phyloP scores from a whole-genome alignment of 257 asterid species.

The Nyctanthes arbortristis region DNA sequence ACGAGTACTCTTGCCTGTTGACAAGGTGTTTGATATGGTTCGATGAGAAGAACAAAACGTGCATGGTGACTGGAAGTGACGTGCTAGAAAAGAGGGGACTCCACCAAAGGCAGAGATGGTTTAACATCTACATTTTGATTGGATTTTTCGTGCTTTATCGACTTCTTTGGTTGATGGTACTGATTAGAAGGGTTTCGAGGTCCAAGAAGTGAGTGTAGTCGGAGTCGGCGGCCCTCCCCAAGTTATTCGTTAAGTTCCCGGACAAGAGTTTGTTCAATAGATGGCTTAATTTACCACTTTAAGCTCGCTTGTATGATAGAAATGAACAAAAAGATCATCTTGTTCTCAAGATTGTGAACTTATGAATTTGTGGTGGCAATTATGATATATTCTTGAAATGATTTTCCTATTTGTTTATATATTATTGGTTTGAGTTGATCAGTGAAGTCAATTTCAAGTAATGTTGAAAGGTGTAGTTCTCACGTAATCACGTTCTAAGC shows the following conservation, averaged over 20 bases:
- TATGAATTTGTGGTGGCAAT: no score
- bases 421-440: no score
- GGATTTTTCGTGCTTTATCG: slow-evolving; percentile 84
- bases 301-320: background rate
- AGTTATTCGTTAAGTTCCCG: no score
- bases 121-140: slow-evolving; percentile 62
- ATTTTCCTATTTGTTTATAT: no score
- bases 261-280: no score
- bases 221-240: background rate
- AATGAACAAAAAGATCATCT: background rate
- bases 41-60: slow-evolving; percentile 52
- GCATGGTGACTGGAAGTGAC: slow-evolving; percentile 77
- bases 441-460: no score
- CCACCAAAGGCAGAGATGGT: slow-evolving; percentile 69
- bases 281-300: no score
- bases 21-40: slow-evolving; percentile 75
- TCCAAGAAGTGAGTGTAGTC: slow-evolving; percentile 52
- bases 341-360: background rate
- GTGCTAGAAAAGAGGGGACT: slow-evolving; percentile 77
- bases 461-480: no score
- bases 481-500: no score
- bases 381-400: no score
- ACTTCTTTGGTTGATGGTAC: slow-evolving; percentile 60
- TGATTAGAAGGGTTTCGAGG: slow-evolving; percentile 81
- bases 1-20: slow-evolving; percentile 75